Evolutionary conservation across 2,329 filamentous ascomycete species (phyloP).

Genomic region (Colletotrichum tofieldiae): DNA sequence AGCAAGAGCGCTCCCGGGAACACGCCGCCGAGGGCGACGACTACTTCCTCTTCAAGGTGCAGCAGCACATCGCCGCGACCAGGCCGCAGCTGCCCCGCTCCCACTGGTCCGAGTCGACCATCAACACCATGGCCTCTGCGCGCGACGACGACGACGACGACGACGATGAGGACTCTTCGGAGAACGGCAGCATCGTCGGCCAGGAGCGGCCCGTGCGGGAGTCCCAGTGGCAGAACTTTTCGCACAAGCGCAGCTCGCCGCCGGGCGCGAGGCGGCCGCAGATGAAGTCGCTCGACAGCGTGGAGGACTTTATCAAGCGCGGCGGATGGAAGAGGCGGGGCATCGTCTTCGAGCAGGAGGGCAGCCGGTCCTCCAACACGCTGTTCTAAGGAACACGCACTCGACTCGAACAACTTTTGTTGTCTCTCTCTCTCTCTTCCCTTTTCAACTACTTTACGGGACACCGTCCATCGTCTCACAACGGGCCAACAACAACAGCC

Average conservation of each 20-base stretch:
- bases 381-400: constrained; percentile 36
- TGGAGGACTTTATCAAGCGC: constrained; percentile 60
- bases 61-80: constrained; percentile 39
- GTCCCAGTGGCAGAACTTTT: constrained; percentile 51
- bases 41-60: constrained; percentile 45
- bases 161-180: constrained; percentile 31
- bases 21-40: constrained; percentile 41
- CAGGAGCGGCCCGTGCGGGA: constrained; percentile 37
- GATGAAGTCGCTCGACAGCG: constrained; percentile 53
- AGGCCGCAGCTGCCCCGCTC: constrained; percentile 51
- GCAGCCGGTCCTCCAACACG: constrained; percentile 44
- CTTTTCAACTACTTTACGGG: background rate
- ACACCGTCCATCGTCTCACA: background rate
- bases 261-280: constrained; percentile 51
- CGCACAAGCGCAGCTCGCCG: constrained; percentile 49
- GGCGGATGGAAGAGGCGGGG: constrained; percentile 62
- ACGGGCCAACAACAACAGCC: background rate
- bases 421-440: background rate
- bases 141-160: constrained; percentile 43
- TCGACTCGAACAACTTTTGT: too few relatives aligned
- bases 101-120: constrained; percentile 61
- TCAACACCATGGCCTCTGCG: constrained; percentile 43
- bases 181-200: constrained; percentile 37
- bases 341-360: constrained; percentile 57
- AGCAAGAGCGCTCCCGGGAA: constrained; percentile 28